Evolutionary conservation across 768 basidiomycete species (phyloP), one percentile per base, ranked within the genome.

Genomic region (Hygrophorus pudorinus): DNA sequence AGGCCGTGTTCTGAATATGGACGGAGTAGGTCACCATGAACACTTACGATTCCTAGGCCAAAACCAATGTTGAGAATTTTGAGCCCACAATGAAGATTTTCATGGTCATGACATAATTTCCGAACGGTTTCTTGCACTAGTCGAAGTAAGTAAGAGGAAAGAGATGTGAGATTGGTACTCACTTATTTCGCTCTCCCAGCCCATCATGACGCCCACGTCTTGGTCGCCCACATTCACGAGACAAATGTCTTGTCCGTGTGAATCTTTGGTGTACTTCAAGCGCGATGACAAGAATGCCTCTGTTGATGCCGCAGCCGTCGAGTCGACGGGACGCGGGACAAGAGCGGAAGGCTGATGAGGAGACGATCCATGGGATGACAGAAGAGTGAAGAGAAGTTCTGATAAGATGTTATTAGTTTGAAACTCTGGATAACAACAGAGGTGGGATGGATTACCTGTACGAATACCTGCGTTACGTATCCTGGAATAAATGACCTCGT

Each of bases 141-240:
- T 20, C 12, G 17, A 36, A 3, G 27, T 12, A 16, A 45, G 17
- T 16, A 32, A 17, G 12, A 7, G 24, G 31, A 10, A 3, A 17
- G 9, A 33, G 24, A 20, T 29, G 18, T 21, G 24, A 18, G n/a
- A 18, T 10, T 13, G 30, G 13, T 4, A 42, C 46, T 27, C 32
- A 47, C 46, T 98, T 55, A 98, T 88, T 6, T 65, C 72, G 36
- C 65, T 64, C 61, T 99, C 96, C 96, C 96, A 99, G 1, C 92
- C 90, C 96, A 99, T 99, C 96, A 99, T 99, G 4, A 99, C 94
- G 10, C 91, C 90, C n/a, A 93, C 76, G 47, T 91, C 84, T 51
- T 83, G 81, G 21, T 78, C 78, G 11, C 68, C 73, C 2, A 73
- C 67, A 47, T 72, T 64, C 42, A 89, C 56, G 41, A 87, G 62